Conservation (phyloP, 2,329 filamentous ascomycete species). For the Pseudogymnoascus sp. region DNA sequence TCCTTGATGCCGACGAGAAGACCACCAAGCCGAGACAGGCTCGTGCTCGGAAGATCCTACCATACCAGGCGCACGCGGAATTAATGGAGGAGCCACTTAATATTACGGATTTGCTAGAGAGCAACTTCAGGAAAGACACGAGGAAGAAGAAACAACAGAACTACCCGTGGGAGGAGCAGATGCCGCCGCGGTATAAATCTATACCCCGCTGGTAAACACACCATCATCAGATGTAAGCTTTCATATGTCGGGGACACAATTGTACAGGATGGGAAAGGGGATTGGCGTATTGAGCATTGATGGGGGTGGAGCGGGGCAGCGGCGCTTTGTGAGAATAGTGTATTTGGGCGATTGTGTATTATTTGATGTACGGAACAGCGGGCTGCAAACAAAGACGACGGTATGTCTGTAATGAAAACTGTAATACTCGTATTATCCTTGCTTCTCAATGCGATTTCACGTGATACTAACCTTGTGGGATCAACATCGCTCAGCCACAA, state of each 20-base stretch:
- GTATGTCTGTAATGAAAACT: constrained; percentile 7
- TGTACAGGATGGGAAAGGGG: background rate
- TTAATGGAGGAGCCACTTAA: constrained; percentile 22
- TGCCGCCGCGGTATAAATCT: constrained; percentile 9
- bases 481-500: constrained; percentile 1
- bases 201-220: constrained; percentile 6
- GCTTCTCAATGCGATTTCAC: background rate
- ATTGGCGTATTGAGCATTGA: background rate
- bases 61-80: constrained; percentile 22
- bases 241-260: background rate
- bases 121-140: constrained; percentile 16
- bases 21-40: constrained; percentile 17
- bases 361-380: background rate
- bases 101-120: constrained; percentile 18
- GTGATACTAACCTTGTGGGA: background rate
- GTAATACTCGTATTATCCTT: background rate
- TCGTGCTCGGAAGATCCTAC: constrained; percentile 17
- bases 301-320: background rate
- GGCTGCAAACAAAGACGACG: constrained; percentile 3
- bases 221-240: constrained; percentile 6
- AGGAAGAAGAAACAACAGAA: constrained; percentile 4
- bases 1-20: constrained; percentile 1
- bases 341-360: background rate
- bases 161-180: constrained; percentile 18
- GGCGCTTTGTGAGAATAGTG: constrained; percentile 5